Evolutionary conservation across 1,284 basidiomycete genomes (phyloP).

Genomic region (Hypsizygus ulmarius): DNA sequence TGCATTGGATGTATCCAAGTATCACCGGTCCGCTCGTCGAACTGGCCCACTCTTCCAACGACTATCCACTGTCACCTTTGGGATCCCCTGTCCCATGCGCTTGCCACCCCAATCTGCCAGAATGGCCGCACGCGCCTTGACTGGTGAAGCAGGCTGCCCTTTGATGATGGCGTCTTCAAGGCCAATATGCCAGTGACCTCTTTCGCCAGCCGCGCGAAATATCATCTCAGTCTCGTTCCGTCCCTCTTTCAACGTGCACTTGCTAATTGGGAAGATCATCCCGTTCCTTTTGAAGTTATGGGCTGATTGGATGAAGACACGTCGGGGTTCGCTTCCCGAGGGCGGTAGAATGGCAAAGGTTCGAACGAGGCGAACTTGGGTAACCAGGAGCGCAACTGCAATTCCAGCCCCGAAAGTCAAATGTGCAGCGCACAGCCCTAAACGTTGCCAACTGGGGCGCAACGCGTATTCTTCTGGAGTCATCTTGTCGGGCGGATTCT

Average conservation of each 20-base stretch:
- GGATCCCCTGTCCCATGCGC: conserved; percentile 13
- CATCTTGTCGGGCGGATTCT: conserved; percentile 2
- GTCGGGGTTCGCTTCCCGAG: conserved; percentile 16
- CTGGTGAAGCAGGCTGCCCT: conserved; percentile 24
- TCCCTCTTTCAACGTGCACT: conserved; percentile 33
- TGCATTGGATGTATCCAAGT: neutral
- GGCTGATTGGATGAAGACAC: conserved; percentile 40
- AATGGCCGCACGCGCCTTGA: conserved; percentile 23
- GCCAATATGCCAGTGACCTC: conserved; percentile 41
- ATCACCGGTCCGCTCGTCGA: conserved; percentile 8
- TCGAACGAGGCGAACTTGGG: conserved; percentile 22
- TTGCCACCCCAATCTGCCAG: conserved; percentile 27
- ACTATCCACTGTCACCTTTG: conserved; percentile 16
- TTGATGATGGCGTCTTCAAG: conserved; percentile 33
- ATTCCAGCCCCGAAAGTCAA: conserved; percentile 21
- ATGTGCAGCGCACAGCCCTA: conserved; percentile 20
- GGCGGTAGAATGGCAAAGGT: conserved; percentile 20
- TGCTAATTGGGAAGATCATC: conserved; percentile 30
- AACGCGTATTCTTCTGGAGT: conserved; percentile 15
- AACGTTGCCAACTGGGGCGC: conserved; percentile 22
- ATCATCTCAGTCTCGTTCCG: conserved; percentile 37
- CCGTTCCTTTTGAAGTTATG: conserved; percentile 35
- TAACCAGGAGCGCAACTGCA: conserved; percentile 22
- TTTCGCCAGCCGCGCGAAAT: conserved; percentile 34
- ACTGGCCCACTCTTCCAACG: conserved; percentile 30